Percentiles rank a stretch among this genome's conserved stretches.
These are phyloP conservation scores for Setaria viridis DNA, from an alignment of 202 grass and related monocot genomes.

Conservation along the genomic window DNA sequence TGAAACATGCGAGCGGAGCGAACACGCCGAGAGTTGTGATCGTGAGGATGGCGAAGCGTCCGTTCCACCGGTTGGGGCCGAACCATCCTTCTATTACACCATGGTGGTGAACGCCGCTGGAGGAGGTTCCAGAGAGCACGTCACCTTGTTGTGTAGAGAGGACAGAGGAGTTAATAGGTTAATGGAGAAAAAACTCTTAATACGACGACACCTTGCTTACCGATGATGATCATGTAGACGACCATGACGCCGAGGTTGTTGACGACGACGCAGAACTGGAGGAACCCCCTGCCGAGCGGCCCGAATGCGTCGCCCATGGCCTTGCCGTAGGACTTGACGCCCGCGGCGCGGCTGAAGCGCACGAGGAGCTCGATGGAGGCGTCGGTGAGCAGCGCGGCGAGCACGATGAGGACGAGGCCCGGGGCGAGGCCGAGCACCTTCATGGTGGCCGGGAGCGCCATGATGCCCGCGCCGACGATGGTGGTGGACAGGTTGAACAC, in stretches of 20 bases:
- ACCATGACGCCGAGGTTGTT: conserved; percentile 94
- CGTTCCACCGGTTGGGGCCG: conserved; percentile 80
- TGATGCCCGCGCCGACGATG: conserved; percentile 89
- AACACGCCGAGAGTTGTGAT: conserved; percentile 64
- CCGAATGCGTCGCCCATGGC: conserved; percentile 91
- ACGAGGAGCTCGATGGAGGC: conserved; percentile 85
- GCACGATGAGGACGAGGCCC: conserved; percentile 69
- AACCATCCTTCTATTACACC: conserved; percentile 97
- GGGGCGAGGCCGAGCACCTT: conserved; percentile 81
- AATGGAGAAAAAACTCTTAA: background rate
- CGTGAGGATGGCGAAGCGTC: conserved; percentile 73
- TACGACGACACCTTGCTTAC: conserved; percentile 35
- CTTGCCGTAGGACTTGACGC: conserved; percentile 66
- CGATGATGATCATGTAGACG: conserved; percentile 98
- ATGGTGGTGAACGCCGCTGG: conserved; percentile 70
- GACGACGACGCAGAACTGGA: conserved; percentile 77
- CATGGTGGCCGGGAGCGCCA: conserved; percentile 96
- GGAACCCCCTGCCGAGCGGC: conserved; percentile 58
- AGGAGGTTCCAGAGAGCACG: conserved; percentile 87
- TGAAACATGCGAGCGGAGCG: conserved; percentile 77
- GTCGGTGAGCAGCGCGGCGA: conserved; percentile 80
- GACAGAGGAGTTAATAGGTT: background rate
- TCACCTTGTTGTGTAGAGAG: conserved; percentile 53
- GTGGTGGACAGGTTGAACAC: conserved; percentile 99
- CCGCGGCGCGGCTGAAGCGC: conserved; percentile 69